Percentiles rank a stretch among this genome's conserved stretches.
phyloP scores from a whole-genome alignment of 192 early-diverging fungal genomes.

The Coemansia pectinata region DNA sequence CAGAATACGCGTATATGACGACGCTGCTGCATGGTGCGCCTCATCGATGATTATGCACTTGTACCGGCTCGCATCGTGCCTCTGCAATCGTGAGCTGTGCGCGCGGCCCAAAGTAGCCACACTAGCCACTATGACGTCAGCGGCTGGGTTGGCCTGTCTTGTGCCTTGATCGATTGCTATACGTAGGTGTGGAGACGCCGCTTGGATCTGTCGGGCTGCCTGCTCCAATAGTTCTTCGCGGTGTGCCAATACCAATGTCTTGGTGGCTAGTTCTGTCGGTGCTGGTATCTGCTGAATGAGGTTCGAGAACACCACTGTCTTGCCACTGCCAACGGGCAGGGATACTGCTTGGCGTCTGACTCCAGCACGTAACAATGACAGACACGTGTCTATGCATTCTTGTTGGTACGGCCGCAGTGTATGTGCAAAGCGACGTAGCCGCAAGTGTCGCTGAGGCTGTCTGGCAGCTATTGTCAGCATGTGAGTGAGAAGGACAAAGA shows the following conservation, averaged over 20 bases:
- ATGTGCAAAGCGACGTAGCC: slow-evolving; percentile 9
- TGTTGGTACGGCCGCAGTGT: slow-evolving; percentile 78
- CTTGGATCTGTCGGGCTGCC: slow-evolving; percentile 67
- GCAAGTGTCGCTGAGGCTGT: neutral
- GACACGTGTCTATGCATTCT: slow-evolving; percentile 76
- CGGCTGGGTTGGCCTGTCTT: slow-evolving; percentile 57
- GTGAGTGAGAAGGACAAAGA: neutral
- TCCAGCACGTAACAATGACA: slow-evolving; percentile 59
- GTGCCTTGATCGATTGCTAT: slow-evolving; percentile 72
- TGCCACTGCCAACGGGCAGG: slow-evolving; percentile 83
- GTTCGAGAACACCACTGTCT: slow-evolving; percentile 87
- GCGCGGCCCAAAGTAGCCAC: slow-evolving; percentile 69
- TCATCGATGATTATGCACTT: slow-evolving; percentile 91
- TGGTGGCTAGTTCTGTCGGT: slow-evolving; percentile 65
- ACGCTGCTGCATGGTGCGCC: slow-evolving; percentile 91
- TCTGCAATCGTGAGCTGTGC: slow-evolving; percentile 53
- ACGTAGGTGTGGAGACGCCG: slow-evolving; percentile 58
- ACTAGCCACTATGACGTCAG: slow-evolving; percentile 77
- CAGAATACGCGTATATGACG: slow-evolving; percentile 71
- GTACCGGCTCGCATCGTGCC: slow-evolving; percentile 75
- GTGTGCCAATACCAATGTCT: slow-evolving; percentile 85
- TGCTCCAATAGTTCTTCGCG: slow-evolving; percentile 85
- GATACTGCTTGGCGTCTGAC: slow-evolving; percentile 75
- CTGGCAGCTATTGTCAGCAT: neutral
- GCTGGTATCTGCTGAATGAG: slow-evolving; percentile 69